Evolutionary conservation across 805 yeast genomes (phyloP), one percentile per base, ranked within the genome.

Genomic region (Yarrowia sp.): DNA sequence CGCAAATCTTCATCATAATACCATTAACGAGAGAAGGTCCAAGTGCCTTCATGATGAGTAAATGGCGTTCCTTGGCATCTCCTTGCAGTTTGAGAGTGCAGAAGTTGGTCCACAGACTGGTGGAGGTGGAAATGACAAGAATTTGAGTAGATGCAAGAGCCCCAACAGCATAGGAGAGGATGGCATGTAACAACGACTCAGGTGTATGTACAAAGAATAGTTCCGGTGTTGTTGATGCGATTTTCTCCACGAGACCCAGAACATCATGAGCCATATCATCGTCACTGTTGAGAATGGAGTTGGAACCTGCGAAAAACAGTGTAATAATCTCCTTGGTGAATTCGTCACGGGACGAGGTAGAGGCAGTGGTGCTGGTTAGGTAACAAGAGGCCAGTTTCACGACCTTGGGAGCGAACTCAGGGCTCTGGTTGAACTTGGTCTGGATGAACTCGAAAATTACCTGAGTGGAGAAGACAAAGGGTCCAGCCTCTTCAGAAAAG

Each of bases 401-500:
- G 7, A 76, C 65, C 6, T 70, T 61, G 9, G 73, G 65, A 35
- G 68, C 65, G 6, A 71, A 66, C 0, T 51, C 65, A 1, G 75
- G 72, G 1, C 73, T 74, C 17, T 60, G 64, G 41, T 33, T 66
- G 58, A 51, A 72, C 66, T 77, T 84, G 67, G 70, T 70, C 17
- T 66, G 66, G 35, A 78, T 78, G 67, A 78, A 84, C 66, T 75
- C 73, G 33, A 84, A 65, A 7, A 85, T 78, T 0, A 77, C 72
- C 0, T 74, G 73, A 3, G 78, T 66, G 0, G 76, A 75, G 66
- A 88, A 81, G 9, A 82, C 85, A 73, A 88, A 89, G 0, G 95
- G 90, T 0, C 92, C 92, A 17, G 82, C 78, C 5, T 84, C 73
- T 70, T 90, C 96, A 3, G 83, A 75, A 14, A 90, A 74, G 0